Percentiles rank a stretch among this genome's conserved stretches.
These are phyloP conservation scores for Hymenoscyphus linearis DNA, from an alignment of 2,329 filamentous ascomycete species.

Conservation along the genomic window DNA sequence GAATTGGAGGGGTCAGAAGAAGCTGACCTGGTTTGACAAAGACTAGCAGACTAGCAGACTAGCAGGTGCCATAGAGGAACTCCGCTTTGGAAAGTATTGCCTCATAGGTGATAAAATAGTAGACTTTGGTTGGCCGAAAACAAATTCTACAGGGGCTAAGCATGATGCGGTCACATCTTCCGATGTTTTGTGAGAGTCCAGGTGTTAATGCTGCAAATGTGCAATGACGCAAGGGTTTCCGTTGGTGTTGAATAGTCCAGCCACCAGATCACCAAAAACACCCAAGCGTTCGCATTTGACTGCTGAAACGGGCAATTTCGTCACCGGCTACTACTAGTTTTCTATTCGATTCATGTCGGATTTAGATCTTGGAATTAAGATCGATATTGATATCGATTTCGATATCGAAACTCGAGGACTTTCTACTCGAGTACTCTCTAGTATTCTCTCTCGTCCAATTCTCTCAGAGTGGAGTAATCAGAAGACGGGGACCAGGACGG, in stretches of 20 bases:
- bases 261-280: not conserved
- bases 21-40: not conserved
- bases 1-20: not conserved
- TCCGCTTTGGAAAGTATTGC: not conserved
- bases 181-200: not conserved
- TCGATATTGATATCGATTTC: not conserved
- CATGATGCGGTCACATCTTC: not conserved
- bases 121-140: not conserved
- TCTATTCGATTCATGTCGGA: not conserved
- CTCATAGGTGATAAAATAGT: not conserved
- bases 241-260: not conserved
- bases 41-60: too few relatives aligned
- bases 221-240: not conserved
- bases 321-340: not conserved
- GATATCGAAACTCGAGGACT: too few relatives aligned
- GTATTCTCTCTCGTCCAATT: too few relatives aligned
- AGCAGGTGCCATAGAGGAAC: not conserved
- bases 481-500: too few relatives aligned
- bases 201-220: not conserved
- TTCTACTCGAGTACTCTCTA: too few relatives aligned
- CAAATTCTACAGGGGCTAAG: not conserved
- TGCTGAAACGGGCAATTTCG: not conserved
- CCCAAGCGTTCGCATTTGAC: not conserved
- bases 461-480: too few relatives aligned
- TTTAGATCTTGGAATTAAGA: not conserved